Conservation (phyloP, 1,284 basidiomycete genomes). For the Rhodotorula glutinis region DNA sequence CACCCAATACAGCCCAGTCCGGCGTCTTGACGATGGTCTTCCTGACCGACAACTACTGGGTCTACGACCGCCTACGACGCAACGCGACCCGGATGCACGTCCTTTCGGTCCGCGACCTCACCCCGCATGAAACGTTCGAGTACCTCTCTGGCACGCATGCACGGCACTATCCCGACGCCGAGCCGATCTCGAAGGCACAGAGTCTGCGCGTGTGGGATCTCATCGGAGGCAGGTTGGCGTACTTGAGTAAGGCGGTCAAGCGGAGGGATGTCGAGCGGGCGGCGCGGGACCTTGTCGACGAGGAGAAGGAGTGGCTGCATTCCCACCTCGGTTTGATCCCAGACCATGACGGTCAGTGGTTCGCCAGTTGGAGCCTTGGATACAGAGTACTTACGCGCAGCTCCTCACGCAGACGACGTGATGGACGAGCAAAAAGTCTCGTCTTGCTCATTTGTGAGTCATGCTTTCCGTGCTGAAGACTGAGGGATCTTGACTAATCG, state of each 20-base stretch:
- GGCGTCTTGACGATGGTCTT: slow-evolving; percentile 55
- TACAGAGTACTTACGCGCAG: too few relatives aligned
- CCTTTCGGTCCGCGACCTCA: slow-evolving; percentile 69
- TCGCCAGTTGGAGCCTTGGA: too few relatives aligned
- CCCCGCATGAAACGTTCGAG: slow-evolving; percentile 57
- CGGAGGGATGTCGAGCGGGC: slow-evolving; percentile 37
- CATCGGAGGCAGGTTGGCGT: slow-evolving; percentile 40
- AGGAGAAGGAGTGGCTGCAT: slow-evolving; percentile 43
- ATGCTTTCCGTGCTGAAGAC: too few relatives aligned
- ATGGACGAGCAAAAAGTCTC: slow-evolving; percentile 44
- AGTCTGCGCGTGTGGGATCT: slow-evolving; percentile 39
- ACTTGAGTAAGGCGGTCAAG: slow-evolving; percentile 32
- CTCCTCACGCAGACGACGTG: slow-evolving; percentile 30
- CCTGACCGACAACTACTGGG: slow-evolving; percentile 58
- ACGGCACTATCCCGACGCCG: slow-evolving; percentile 16
- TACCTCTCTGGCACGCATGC: slow-evolving; percentile 29
- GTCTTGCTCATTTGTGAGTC: slow-evolving; percentile 38
- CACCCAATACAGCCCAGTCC: slow-evolving; percentile 2
- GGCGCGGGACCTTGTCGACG: slow-evolving; percentile 36
- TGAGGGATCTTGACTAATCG: neutral
- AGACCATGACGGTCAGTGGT: slow-evolving; percentile 7
- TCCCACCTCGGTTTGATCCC: slow-evolving; percentile 12
- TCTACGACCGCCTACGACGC: slow-evolving; percentile 34
- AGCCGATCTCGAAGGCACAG: slow-evolving; percentile 20
- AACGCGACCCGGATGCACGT: slow-evolving; percentile 53